Conservation (phyloP, 2,329 filamentous ascomycete genomes). For the Nigrospora sphaerica region DNA sequence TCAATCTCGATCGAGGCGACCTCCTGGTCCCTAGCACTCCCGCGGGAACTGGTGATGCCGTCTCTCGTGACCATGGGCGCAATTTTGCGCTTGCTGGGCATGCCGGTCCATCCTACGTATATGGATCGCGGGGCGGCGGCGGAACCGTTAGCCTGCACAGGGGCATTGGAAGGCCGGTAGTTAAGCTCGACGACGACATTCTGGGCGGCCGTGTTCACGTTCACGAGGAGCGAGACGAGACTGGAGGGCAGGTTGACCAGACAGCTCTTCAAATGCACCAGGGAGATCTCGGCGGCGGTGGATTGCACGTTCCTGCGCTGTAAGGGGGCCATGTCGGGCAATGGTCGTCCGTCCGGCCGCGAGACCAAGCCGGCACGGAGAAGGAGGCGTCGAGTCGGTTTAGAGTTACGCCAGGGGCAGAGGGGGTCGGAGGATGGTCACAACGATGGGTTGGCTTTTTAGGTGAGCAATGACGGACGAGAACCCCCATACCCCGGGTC, state of each 20-base stretch:
- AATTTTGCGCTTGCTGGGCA: constrained; percentile 84
- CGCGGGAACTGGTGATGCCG: constrained; percentile 55
- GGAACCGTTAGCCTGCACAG: constrained; percentile 34
- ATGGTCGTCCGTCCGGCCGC: not conserved
- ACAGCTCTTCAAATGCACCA: constrained; percentile 88
- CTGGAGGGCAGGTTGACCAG: constrained; percentile 85
- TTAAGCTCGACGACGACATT: constrained; percentile 93
- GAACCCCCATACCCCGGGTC: too few relatives aligned
- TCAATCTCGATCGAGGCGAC: constrained; percentile 77
- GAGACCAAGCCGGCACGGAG: too few relatives aligned
- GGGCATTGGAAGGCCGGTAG: constrained; percentile 49
- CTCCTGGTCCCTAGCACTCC: constrained; percentile 67
- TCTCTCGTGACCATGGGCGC: constrained; percentile 68
- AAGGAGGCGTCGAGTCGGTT: too few relatives aligned
- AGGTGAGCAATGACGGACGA: too few relatives aligned
- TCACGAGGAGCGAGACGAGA: constrained; percentile 77
- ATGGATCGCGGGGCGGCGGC: constrained; percentile 57
- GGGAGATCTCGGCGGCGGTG: constrained; percentile 72
- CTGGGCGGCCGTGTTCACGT: constrained; percentile 84
- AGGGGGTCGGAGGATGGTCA: too few relatives aligned
- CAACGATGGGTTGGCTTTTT: too few relatives aligned
- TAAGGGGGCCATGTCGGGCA: constrained; percentile 22
- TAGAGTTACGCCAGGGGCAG: too few relatives aligned
- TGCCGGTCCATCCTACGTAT: constrained; percentile 94
- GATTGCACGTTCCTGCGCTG: constrained; percentile 50